phyloP scores from a whole-genome alignment of 768 basidiomycete genomes.

The Termitomyces sp. region DNA sequence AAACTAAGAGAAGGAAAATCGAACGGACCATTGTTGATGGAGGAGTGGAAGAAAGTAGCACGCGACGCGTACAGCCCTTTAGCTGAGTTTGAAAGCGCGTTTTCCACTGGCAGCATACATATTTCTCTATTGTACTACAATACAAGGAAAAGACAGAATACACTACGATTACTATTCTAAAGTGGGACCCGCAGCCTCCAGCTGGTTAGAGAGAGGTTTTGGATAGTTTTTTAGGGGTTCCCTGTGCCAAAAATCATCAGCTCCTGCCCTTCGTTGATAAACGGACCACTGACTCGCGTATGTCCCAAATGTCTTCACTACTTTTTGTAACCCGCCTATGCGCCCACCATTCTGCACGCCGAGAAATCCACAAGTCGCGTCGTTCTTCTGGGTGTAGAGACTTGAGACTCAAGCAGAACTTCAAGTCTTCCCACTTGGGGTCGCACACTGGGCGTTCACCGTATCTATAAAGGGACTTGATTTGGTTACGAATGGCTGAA shows the following conservation, averaged over 20 bases:
- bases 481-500: constrained; percentile 73
- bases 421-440: constrained; percentile 86
- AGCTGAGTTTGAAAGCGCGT: constrained; percentile 42
- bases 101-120: neutral
- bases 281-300: constrained; percentile 60
- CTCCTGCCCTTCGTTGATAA: neutral
- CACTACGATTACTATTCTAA: constrained; percentile 2
- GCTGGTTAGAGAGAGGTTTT: constrained; percentile 24
- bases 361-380: constrained; percentile 79
- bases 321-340: constrained; percentile 67
- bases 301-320: constrained; percentile 95
- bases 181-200: constrained; percentile 1
- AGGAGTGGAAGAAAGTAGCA: constrained; percentile 17
- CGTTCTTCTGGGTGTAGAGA: constrained; percentile 71
- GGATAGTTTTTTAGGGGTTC: constrained; percentile 51
- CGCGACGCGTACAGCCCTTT: constrained; percentile 43
- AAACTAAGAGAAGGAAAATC: constrained; percentile 1
- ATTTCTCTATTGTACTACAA: neutral
- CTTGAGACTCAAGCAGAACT: constrained; percentile 89
- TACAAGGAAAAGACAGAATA: neutral
- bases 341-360: constrained; percentile 96
- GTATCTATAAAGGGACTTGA: constrained; percentile 84
- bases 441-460: constrained; percentile 72
- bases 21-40: constrained; percentile 34
- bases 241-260: constrained; percentile 25